These are phyloP conservation scores for Akanthomyces uredinophilus DNA, from an alignment of 2,329 filamentous ascomycete species.

Conservation along the genomic window DNA sequence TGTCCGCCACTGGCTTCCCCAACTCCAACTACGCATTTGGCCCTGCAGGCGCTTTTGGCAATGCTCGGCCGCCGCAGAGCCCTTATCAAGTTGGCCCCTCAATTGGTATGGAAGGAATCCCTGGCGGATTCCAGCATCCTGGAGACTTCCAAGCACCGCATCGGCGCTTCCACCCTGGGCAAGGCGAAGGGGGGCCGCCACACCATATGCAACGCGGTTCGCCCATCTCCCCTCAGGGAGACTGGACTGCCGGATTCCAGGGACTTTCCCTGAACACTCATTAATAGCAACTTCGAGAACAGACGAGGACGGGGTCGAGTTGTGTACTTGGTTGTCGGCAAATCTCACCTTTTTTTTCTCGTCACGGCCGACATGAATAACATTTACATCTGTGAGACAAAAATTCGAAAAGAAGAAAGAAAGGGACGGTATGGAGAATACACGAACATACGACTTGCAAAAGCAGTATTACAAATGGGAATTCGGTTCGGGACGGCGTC, in stretches of 20 bases:
- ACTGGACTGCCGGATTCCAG: slow-evolving; percentile 63
- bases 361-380: slow-evolving; percentile 6
- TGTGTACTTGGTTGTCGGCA: slow-evolving; percentile 1
- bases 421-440: slow-evolving; percentile 6
- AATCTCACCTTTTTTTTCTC: neutral
- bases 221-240: slow-evolving; percentile 42
- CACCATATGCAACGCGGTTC: slow-evolving; percentile 35
- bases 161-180: slow-evolving; percentile 41
- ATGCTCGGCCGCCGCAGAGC: slow-evolving; percentile 22
- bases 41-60: slow-evolving; percentile 29
- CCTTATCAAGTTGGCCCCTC: slow-evolving; percentile 27
- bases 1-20: slow-evolving; percentile 32
- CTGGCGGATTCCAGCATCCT: slow-evolving; percentile 30
- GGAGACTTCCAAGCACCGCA: slow-evolving; percentile 43
- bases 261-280: slow-evolving; percentile 66
- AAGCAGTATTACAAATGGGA: slow-evolving; percentile 14
- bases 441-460: slow-evolving; percentile 13
- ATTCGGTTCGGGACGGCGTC: slow-evolving; percentile 12
- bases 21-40: slow-evolving; percentile 33
- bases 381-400: slow-evolving; percentile 8
- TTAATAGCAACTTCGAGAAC: slow-evolving; percentile 25
- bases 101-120: slow-evolving; percentile 27
- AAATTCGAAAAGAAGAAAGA: slow-evolving; percentile 8
- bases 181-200: slow-evolving; percentile 30
- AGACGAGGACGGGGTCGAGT: slow-evolving; percentile 8